Evolutionary conservation across 108 stramenopile genomes (phyloP), one percentile per base, ranked within the genome.

Genomic region (Nannochloropsis oceanica): DNA sequence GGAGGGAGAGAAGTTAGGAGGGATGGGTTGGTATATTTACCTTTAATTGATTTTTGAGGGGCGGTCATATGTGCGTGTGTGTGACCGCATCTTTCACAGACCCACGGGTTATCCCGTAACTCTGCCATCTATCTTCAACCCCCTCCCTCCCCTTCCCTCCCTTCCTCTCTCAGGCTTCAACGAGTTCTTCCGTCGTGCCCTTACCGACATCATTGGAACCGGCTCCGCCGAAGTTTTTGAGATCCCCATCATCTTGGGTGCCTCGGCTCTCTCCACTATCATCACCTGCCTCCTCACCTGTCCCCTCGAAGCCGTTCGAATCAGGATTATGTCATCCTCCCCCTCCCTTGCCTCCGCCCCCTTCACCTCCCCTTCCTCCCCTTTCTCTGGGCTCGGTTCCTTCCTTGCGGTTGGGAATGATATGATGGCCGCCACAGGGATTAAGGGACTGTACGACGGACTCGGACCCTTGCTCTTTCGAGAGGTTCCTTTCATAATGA

Each of bases 401-500:
- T n/a, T 87, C 87, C 79, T 26, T 43, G 34, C 80, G 11, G 43
- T 79, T 11, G 80, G 84, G 20, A 42, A 26, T 24, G 87, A 80
- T 24, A 87, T 88, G 84, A 11, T 84, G 5, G 87, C 84, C 1
- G 84, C 87, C 42, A n/a, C 42, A 0, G 86, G 87, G 2, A 9
- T 87, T 8, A n/a, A 22, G 34, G 84, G 44, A 12, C 27, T 88
- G n/a, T 88, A 84, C 79, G 87, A 84, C 11, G 88, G 88, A n/a
- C 43, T 88, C n/a, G 42, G 14, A 43, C 79, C 88, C 0, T 13
- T 88, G 79, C 85, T 88, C 12, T 85, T 83, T 84, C 88, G 88
- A 8, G 88, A 88, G 86, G 44, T 88, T 43, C 88, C 88, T 20
- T 88, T 88, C 83, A 86, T 84, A 2, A 81, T 84, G 11, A 84